Base-by-base conservation (phyloP, 2,329 filamentous ascomycete genomes). In the Arthrobotrys entomopaga region DNA sequence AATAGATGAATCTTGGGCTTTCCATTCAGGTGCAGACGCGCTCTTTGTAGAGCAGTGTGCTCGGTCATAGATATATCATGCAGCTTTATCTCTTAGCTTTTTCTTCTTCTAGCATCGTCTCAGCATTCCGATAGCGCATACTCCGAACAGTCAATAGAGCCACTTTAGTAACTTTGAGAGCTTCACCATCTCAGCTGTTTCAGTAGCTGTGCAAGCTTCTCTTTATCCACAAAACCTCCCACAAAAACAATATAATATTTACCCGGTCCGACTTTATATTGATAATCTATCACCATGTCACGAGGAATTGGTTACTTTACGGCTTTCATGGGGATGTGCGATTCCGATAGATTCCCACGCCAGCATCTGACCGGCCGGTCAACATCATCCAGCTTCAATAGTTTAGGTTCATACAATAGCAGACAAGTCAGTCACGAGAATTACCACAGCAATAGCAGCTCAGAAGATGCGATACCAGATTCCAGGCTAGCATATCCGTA, bases 281-380 rank as follows among this genome's bases (percentile, higher is more conserved):
- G 7, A 34, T 34, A 34, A 5, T 34, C 10, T 34, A 34, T 34
- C 29, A 65, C 24, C 11, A 74, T 74, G 70, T 63, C 70, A 40
- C 63, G 63, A 64, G 53, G 63, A 53, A 63, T 64, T 40, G 42
- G 49, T 50, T 74, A 74, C 19, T 74, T 74, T 52, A 63, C 63
- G 11, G 46, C 63, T 15, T 50, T 74, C 15, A 74, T 74, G 63
- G 70, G 70, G 15, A 74, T 74, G 70, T 74, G 70, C 49, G 70
- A 74, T 42, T 53, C 70, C 10, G 65, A 74, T 50, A 74, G 58
- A 53, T 52, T 63, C 57, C 58, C 63, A 24, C 53, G 70, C 40
- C 70, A 61, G 26, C 54, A 58, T 16, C 56, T 67, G 8, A 58
- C 63, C 8, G 63, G 58, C 16, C 40, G 70, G 43, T 66, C 70